phyloP scores from a whole-genome alignment of 2,329 filamentous ascomycete genomes.

The Pseudofabraea citricarpa region DNA sequence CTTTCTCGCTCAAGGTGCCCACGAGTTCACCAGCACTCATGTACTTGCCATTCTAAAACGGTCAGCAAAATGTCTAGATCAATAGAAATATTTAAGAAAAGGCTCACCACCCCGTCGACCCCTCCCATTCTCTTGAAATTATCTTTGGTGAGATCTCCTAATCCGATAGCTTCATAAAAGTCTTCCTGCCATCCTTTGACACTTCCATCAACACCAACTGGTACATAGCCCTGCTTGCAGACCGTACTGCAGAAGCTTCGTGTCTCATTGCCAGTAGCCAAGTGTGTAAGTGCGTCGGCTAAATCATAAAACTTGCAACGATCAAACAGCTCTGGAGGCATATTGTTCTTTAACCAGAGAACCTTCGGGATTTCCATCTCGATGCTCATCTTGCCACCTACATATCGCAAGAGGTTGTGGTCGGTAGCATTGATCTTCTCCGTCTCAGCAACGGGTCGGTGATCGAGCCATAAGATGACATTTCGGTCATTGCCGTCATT shows the following conservation, averaged over 20 bases:
- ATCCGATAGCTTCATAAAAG: conserved; percentile 80
- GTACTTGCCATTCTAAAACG: conserved; percentile 77
- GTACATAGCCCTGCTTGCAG: conserved; percentile 95
- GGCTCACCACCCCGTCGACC: conserved; percentile 87
- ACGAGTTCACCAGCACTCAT: conserved; percentile 89
- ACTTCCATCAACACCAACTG: conserved; percentile 94
- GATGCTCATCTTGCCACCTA: conserved; percentile 96
- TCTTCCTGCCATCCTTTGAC: conserved; percentile 98
- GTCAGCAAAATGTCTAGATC: conserved; percentile 14
- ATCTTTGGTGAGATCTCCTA: conserved; percentile 78
- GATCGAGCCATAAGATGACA: conserved; percentile 95
- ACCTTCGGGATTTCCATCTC: conserved; percentile 99
- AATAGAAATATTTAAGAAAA: conserved; percentile 29
- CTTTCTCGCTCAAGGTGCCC: conserved; percentile 77
- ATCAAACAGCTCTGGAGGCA: conserved; percentile 85
- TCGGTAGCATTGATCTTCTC: conserved; percentile 88
- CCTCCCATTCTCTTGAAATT: conserved; percentile 92
- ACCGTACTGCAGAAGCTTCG: conserved; percentile 94
- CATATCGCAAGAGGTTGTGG: conserved; percentile 91
- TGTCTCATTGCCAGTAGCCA: conserved; percentile 88
- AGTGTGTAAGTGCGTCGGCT: conserved; percentile 85
- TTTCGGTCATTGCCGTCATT: conserved; percentile 82
- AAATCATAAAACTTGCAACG: conserved; percentile 97
- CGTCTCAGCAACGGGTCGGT: conserved; percentile 85
- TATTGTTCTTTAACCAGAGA: conserved; percentile 96